A percentile compares a stretch with the other conserved stretches of the same genome.
phyloP scores from a whole-genome alignment of 1,139 yeast genomes.

The Pneumocystis sp. region DNA sequence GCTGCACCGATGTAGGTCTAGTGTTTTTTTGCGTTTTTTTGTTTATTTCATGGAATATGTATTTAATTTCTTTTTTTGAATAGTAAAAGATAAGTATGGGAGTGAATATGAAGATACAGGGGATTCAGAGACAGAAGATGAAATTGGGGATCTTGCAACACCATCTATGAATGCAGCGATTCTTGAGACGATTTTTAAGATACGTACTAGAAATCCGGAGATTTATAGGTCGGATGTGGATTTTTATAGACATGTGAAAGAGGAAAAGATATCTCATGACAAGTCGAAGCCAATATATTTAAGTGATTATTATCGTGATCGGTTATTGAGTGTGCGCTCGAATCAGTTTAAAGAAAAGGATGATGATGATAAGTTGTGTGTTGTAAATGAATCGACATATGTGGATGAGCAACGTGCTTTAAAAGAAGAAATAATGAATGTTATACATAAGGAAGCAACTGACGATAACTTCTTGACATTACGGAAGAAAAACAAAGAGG shows the following conservation, averaged over 20 bases:
- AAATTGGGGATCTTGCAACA: conserved; percentile 74
- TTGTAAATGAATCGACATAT: conserved; percentile 6
- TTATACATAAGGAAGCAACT: conserved; percentile 42
- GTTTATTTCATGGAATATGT: not conserved
- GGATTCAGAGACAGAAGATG: conserved; percentile 54
- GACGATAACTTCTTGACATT: conserved; percentile 37
- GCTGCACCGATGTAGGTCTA: conserved; percentile 19
- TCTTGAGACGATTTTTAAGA: conserved; percentile 51
- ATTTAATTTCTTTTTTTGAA: conserved; percentile 8
- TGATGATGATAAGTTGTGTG: conserved; percentile 13
- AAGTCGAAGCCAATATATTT: conserved; percentile 69
- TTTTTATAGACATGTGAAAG: conserved; percentile 13
- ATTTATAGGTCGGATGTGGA: conserved; percentile 42
- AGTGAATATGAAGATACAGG: conserved; percentile 15
- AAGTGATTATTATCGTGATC: conserved; percentile 84
- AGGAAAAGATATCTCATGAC: conserved; percentile 3
- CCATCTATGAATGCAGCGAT: conserved; percentile 75
- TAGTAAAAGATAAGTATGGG: conserved; percentile 20
- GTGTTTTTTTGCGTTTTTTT: not conserved
- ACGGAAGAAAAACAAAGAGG: conserved; percentile 40
- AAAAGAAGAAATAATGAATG: conserved; percentile 42
- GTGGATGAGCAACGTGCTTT: conserved; percentile 12
- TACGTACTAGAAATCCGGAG: conserved; percentile 46
- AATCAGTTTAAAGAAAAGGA: conserved; percentile 27
- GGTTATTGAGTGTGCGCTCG: conserved; percentile 44